Evolutionary conservation across 2,329 filamentous ascomycete species (phyloP).

Genomic region (Fusarium anguioides): DNA sequence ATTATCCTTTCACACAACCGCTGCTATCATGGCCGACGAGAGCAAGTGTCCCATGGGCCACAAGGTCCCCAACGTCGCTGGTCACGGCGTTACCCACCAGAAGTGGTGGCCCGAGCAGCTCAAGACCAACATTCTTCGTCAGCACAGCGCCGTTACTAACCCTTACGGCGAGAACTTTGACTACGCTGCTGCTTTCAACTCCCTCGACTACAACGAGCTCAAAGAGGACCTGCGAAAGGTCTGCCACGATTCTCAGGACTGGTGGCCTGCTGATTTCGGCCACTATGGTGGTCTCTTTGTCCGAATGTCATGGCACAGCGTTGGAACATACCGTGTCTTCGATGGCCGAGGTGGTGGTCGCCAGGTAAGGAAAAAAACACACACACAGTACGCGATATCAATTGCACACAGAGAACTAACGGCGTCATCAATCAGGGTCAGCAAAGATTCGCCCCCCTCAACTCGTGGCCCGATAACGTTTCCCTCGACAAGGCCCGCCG

Average conservation of each 20-base stretch:
- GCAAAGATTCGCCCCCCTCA: constrained; percentile 85
- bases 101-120: constrained; percentile 36
- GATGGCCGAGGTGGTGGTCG: constrained; percentile 82
- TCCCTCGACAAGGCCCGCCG: constrained; percentile 83
- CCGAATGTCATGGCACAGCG: constrained; percentile 83
- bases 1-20: constrained; percentile 5
- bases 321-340: constrained; percentile 80
- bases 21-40: constrained; percentile 26
- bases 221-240: constrained; percentile 77
- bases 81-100: constrained; percentile 26
- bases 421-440: constrained; percentile 62
- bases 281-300: constrained; percentile 86
- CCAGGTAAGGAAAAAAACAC: constrained; percentile 50
- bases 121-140: constrained; percentile 36
- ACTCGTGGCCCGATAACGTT: constrained; percentile 84
- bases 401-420: constrained; percentile 1
- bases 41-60: constrained; percentile 33
- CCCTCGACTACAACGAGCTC: constrained; percentile 59
- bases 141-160: constrained; percentile 26
- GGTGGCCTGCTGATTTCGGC: constrained; percentile 85
- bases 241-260: constrained; percentile 82
- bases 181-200: constrained; percentile 33
- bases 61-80: constrained; percentile 28
- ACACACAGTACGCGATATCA: not conserved
- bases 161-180: constrained; percentile 31